Evolutionary conservation across 2,329 filamentous ascomycete species (phyloP).

Genomic region (Thyridium curvatum): DNA sequence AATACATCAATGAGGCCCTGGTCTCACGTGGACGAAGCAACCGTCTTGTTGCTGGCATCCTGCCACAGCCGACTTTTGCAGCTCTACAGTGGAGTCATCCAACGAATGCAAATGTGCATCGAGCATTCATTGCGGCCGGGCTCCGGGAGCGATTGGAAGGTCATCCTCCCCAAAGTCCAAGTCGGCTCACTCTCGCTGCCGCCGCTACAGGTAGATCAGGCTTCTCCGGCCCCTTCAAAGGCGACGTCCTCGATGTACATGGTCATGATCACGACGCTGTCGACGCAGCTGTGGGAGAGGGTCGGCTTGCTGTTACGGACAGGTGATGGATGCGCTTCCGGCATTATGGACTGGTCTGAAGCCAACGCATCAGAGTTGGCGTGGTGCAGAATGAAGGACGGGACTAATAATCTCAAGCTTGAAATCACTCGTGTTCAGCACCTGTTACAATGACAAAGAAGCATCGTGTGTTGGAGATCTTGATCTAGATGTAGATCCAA

Average conservation of each 20-base stretch:
- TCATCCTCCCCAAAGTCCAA: not conserved
- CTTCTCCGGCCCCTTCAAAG: not conserved
- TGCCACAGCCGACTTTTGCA: not conserved
- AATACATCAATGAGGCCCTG: not conserved
- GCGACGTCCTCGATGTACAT: slow-evolving; percentile 9
- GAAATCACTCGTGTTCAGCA: not conserved
- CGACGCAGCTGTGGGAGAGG: slow-evolving; percentile 9
- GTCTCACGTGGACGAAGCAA: not conserved
- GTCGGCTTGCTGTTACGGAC: slow-evolving; percentile 6
- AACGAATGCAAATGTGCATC: not conserved
- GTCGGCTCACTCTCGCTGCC: not conserved
- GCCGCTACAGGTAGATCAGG: not conserved
- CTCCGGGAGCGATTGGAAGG: not conserved
- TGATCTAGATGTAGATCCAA: no score
- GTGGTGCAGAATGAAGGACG: no score
- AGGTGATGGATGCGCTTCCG: no score
- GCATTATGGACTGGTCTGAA: no score
- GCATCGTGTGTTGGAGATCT: no score
- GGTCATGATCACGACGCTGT: slow-evolving; percentile 16
- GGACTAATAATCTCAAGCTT: no score
- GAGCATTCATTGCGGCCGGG: not conserved
- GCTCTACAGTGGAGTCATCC: not conserved
- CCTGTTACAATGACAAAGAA: not conserved
- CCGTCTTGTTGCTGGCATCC: not conserved
- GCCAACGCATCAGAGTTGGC: no score